A percentile compares a stretch with the other conserved stretches of the same genome.
Evolutionary conservation across 345 rosid species (phyloP).

Genomic region (Arabidopsis arenosa): DNA sequence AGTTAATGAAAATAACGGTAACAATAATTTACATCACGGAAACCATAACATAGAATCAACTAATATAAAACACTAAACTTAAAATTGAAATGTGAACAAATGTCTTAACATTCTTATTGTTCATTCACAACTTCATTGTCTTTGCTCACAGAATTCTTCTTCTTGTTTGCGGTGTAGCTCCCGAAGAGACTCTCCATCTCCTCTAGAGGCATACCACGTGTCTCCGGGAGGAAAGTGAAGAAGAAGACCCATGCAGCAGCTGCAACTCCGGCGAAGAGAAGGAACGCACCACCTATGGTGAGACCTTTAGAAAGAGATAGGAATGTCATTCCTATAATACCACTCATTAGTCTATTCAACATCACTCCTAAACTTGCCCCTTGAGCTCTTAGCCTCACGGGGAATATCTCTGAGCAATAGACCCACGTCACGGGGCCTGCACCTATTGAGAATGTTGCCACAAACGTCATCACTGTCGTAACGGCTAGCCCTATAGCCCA

Average conservation of each 20-base stretch:
- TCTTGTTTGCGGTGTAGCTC: constrained; percentile 37
- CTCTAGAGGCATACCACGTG: constrained; percentile 66
- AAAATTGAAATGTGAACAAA: background rate
- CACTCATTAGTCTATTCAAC: constrained; percentile 69
- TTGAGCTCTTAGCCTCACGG: constrained; percentile 68
- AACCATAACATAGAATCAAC: too few species aligned
- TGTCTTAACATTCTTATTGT: constrained; percentile 3
- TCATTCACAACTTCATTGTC: constrained; percentile 22
- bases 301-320: constrained; percentile 50
- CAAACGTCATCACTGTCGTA: constrained; percentile 56
- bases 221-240: constrained; percentile 60
- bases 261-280: constrained; percentile 56
- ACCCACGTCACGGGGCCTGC: constrained; percentile 83
- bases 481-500: constrained; percentile 57
- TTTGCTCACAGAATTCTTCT: constrained; percentile 1
- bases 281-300: constrained; percentile 62
- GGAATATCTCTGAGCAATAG: constrained; percentile 76
- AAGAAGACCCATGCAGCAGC: constrained; percentile 53
- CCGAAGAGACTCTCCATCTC: constrained; percentile 62
- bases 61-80: too few species aligned
- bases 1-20: too few species aligned
- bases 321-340: constrained; percentile 68
- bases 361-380: constrained; percentile 69
- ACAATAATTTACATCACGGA: too few species aligned
- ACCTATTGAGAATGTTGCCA: constrained; percentile 74